Evolutionary conservation across 2,329 filamentous ascomycete genomes (phyloP), one percentile per base, ranked within the genome.

Genomic region (Aschersonia sp.): DNA sequence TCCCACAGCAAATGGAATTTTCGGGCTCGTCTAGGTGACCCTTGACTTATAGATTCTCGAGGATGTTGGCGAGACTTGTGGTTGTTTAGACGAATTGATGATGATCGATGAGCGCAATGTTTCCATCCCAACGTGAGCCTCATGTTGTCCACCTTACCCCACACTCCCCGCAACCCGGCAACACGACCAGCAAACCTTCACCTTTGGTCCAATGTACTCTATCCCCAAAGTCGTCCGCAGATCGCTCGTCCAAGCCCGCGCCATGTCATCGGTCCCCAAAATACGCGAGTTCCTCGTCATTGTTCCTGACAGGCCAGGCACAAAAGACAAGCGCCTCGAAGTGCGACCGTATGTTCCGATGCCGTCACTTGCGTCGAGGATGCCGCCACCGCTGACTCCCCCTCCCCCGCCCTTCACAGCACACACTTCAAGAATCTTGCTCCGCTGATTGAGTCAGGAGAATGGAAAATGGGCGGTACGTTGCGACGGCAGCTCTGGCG

Each of bases 261-360:
- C 55, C 52, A 64, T 64, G 62, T 52, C 62, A 29, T 51, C 61
- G 30, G 45, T 54, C 32, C 43, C 53, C 30, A 56, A 54, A 39
- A 74, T 73, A 58, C 73, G 67, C 51, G 79, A 85, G 62, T 87
- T 80, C 69, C 73, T 87, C 39, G 79, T 82, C 55, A 70, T 87
- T 49, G 59, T 85, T 39, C 83, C 80, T 10, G 83, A 87, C 62
- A 76, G 79, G 61, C 73, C 79, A 2, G 78, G 74, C 41, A 68
- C 63, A 22, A 64, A 73, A 50, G 70, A 71, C 53, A 83, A 82
- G 70, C 70, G 83, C 47, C 64, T 84, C 30, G 74, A 78, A 54
- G 71, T 79, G 43, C 69, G 78, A 52, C 61, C 69, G 77, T 81
- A 60, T 55, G 74, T 67, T 7, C 2, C 22, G 22, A 2, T 22